Evolutionary conservation across 2,329 filamentous ascomycete genomes (phyloP).

Genomic region (Colletotrichum cordylinicola): DNA sequence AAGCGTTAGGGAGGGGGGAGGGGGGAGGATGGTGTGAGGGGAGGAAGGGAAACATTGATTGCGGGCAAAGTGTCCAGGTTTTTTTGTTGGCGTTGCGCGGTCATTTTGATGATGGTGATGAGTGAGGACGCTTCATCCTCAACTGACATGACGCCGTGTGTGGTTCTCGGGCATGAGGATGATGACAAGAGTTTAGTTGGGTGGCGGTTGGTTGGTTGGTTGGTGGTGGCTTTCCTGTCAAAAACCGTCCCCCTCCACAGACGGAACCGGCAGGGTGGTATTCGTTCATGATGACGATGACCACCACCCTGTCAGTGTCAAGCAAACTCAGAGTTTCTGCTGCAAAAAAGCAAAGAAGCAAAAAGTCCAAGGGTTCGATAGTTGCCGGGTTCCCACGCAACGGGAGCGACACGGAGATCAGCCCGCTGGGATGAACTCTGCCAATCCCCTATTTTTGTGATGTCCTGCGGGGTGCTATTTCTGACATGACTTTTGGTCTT

Average conservation of each 20-base stretch:
- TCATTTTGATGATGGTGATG: background rate
- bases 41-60: background rate
- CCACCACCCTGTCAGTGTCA: background rate
- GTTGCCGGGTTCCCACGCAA: background rate
- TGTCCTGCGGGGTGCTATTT: background rate
- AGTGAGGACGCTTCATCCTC: background rate
- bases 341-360: background rate
- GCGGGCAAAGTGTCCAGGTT: background rate
- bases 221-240: background rate
- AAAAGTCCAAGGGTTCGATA: background rate
- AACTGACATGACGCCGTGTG: background rate
- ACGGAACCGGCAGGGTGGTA: background rate
- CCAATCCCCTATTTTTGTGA: background rate
- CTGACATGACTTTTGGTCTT: background rate
- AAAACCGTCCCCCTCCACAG: background rate
- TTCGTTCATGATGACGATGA: background rate
- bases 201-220: background rate
- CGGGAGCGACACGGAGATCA: background rate
- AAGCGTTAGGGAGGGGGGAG: background rate
- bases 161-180: background rate
- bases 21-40: background rate
- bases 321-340: background rate
- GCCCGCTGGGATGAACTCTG: constrained; percentile 15
- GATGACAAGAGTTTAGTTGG: background rate
- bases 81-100: background rate